These are phyloP conservation scores for Hyaloscypha bicolor DNA, from an alignment of 495 filamentous ascomycete genomes.

Conservation along the genomic window DNA sequence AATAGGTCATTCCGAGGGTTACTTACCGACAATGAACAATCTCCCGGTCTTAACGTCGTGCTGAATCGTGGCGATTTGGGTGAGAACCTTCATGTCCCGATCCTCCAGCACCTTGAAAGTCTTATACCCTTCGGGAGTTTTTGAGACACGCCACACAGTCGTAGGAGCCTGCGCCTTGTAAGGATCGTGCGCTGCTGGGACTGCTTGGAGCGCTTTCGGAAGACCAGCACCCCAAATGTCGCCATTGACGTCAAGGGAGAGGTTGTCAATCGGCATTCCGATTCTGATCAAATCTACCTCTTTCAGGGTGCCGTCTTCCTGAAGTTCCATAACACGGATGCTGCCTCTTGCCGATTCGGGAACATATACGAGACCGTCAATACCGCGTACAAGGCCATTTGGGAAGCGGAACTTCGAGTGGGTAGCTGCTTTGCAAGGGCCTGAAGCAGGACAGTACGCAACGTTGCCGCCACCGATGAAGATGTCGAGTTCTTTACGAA, in stretches of 20 bases:
- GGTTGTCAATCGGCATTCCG: background rate
- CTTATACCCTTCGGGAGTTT: background rate
- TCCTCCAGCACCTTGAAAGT: background rate
- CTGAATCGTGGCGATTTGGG: too few relatives aligned
- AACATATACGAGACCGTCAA: background rate
- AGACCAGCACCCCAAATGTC: background rate
- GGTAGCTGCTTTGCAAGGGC: slow-evolving; percentile 1
- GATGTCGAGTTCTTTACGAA: background rate
- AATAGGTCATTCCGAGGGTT: background rate
- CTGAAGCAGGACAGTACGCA: background rate
- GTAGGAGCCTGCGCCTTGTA: background rate
- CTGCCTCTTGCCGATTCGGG: background rate
- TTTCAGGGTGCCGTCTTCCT: background rate
- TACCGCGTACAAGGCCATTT: background rate
- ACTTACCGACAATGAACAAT: background rate
- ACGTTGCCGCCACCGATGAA: background rate
- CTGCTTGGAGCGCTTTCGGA: background rate
- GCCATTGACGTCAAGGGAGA: slow-evolving; percentile 3
- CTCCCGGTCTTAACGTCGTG: slow-evolving; percentile 2
- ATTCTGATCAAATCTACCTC: background rate
- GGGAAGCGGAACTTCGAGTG: background rate
- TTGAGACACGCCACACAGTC: background rate
- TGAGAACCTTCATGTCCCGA: background rate
- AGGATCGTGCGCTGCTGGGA: background rate
- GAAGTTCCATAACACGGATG: background rate